These are phyloP conservation scores for Rhynchosporium agropyri DNA, from an alignment of 2,329 filamentous ascomycete species.

Conservation along the genomic window DNA sequence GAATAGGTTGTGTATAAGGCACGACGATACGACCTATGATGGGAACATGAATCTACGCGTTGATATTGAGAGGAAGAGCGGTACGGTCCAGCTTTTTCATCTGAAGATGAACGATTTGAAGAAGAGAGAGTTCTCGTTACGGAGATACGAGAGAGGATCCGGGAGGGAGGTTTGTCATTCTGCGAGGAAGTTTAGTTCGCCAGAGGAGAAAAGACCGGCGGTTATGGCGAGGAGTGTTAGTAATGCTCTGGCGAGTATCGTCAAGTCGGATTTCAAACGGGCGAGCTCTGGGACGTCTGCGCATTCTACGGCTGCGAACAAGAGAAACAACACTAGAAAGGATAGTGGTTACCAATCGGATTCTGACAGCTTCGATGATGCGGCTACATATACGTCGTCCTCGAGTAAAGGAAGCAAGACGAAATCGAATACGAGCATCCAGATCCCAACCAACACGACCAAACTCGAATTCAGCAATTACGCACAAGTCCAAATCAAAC, in stretches of 20 bases:
- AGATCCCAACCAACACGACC: slow-evolving; percentile 70
- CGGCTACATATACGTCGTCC: slow-evolving; percentile 23
- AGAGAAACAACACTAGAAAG: slow-evolving; percentile 31
- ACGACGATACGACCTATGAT: slow-evolving; percentile 87
- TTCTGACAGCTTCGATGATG: slow-evolving; percentile 42
- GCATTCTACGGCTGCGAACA: slow-evolving; percentile 23
- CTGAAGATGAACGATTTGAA: slow-evolving; percentile 91
- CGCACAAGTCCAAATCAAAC: slow-evolving; percentile 81
- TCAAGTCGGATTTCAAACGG: slow-evolving; percentile 54
- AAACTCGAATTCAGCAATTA: slow-evolving; percentile 98
- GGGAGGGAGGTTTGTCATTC: slow-evolving; percentile 91
- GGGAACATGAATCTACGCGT: slow-evolving; percentile 96
- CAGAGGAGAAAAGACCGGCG: slow-evolving; percentile 44
- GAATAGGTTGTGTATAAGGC: slow-evolving; percentile 77
- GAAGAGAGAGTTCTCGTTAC: slow-evolving; percentile 84
- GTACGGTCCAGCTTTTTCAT: slow-evolving; percentile 82
- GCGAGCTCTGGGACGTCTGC: slow-evolving; percentile 32
- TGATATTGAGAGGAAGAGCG: slow-evolving; percentile 69
- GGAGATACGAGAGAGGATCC: slow-evolving; percentile 89
- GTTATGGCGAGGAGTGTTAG: slow-evolving; percentile 57
- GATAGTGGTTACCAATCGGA: slow-evolving; percentile 62
- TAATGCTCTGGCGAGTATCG: slow-evolving; percentile 49
- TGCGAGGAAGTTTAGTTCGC: slow-evolving; percentile 66
- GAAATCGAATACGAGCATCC: slow-evolving; percentile 30
- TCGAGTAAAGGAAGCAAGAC: slow-evolving; percentile 37